Percentiles rank a stretch among this genome's conserved stretches.
These are phyloP conservation scores for Lumnitzera racemosa DNA, from an alignment of 345 rosid genomes.

Conservation along the genomic window DNA sequence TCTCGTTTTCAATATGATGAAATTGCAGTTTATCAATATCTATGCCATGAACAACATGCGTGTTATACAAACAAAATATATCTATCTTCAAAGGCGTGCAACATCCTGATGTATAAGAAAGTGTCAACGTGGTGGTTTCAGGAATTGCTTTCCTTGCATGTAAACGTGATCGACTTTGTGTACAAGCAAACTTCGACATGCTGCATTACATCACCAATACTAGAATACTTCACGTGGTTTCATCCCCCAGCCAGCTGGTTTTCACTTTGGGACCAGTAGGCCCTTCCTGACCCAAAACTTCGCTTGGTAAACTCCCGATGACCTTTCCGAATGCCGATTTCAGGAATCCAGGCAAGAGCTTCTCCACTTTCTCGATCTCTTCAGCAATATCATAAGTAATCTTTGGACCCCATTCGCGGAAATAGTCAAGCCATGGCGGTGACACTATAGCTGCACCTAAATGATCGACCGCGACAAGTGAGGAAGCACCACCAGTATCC, in stretches of 20 bases:
- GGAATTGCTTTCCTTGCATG: too few relatives aligned
- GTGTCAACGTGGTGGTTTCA: too few relatives aligned
- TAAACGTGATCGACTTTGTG: too few relatives aligned
- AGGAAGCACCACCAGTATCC: conserved; percentile 10
- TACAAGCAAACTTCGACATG: too few relatives aligned
- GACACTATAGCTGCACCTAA: neutral
- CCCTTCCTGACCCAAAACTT: conserved; percentile 18
- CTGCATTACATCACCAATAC: too few relatives aligned
- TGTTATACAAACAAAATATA: too few relatives aligned
- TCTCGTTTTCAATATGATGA: too few relatives aligned
- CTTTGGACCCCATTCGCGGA: conserved; percentile 17
- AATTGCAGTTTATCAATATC: too few relatives aligned
- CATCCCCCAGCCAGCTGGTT: conserved; percentile 17
- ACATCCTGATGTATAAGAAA: too few relatives aligned
- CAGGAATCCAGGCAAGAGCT: conserved; percentile 9
- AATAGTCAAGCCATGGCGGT: conserved; percentile 14
- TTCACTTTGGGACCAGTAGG: conserved; percentile 18
- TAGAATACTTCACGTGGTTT: neutral
- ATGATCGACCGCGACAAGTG: conserved; percentile 8
- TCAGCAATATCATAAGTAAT: conserved; percentile 8
- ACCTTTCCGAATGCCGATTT: conserved; percentile 12
- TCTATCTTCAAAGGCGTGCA: too few relatives aligned
- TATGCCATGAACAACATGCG: too few relatives aligned
- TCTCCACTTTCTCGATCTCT: conserved; percentile 15
- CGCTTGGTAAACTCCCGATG: conserved; percentile 13